phyloP scores from a whole-genome alignment of 805 yeast genomes.

The Ogataea paradorogensis region DNA sequence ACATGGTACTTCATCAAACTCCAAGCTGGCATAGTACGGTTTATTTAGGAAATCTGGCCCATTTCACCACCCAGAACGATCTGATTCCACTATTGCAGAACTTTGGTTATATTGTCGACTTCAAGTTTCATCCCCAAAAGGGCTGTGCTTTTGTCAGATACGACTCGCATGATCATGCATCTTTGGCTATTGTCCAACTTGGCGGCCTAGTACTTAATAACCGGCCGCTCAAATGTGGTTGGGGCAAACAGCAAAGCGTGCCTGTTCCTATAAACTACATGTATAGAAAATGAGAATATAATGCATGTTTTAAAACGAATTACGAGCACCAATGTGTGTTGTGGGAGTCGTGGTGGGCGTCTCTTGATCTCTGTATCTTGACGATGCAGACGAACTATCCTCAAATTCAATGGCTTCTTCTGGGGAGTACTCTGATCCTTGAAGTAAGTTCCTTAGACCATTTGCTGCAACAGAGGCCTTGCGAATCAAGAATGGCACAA shows the following conservation, averaged over 20 bases:
- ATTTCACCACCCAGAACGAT: slow-evolving; percentile 68
- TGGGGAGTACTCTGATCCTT: neutral
- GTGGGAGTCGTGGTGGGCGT: neutral
- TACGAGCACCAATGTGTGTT: neutral
- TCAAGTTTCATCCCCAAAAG: slow-evolving; percentile 74
- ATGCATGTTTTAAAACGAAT: slow-evolving; percentile 5
- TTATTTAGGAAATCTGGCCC: slow-evolving; percentile 82
- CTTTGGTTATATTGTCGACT: slow-evolving; percentile 80
- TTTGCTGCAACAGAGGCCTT: slow-evolving; percentile 16
- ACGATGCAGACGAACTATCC: neutral
- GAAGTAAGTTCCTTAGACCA: slow-evolving; percentile 7
- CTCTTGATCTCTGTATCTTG: neutral
- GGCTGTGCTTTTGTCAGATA: slow-evolving; percentile 89
- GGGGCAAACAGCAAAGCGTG: slow-evolving; percentile 61
- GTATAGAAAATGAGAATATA: slow-evolving; percentile 20
- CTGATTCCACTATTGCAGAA: slow-evolving; percentile 70
- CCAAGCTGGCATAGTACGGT: slow-evolving; percentile 86
- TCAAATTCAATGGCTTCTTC: slow-evolving; percentile 6
- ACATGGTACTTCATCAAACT: slow-evolving; percentile 69
- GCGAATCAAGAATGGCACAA: slow-evolving; percentile 10
- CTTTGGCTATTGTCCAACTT: slow-evolving; percentile 79
- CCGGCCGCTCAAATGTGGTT: slow-evolving; percentile 75
- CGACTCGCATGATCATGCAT: slow-evolving; percentile 86
- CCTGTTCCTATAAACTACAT: slow-evolving; percentile 23
- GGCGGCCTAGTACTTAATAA: slow-evolving; percentile 72